Conservation (phyloP, 345 rosid genomes). For the Citrus hindsii region DNA sequence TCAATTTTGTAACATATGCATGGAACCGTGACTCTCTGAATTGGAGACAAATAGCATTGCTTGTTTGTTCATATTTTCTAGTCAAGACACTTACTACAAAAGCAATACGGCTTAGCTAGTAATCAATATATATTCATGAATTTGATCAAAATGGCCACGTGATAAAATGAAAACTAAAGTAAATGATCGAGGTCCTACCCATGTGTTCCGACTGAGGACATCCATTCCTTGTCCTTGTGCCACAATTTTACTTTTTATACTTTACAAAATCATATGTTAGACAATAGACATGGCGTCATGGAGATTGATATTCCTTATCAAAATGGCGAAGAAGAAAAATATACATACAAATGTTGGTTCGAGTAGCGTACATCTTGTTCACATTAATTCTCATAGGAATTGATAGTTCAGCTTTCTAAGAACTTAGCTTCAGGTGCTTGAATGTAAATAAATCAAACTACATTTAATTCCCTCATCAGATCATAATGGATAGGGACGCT, state of each 20-base stretch:
- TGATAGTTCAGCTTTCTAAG: not conserved
- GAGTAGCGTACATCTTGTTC: too few species aligned
- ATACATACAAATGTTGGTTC: too few species aligned
- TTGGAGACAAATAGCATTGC: not conserved
- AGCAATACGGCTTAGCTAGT: not conserved
- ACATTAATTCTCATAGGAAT: too few species aligned
- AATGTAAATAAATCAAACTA: not conserved
- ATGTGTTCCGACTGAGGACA: slow-evolving; percentile 30
- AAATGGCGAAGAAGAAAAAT: too few species aligned
- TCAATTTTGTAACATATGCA: slow-evolving; percentile 2
- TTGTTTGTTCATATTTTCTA: not conserved
- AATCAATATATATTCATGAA: not conserved
- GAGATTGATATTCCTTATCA: too few species aligned
- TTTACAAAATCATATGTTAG: not conserved
- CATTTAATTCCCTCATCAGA: too few species aligned
- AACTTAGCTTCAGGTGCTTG: not conserved
- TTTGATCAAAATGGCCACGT: not conserved
- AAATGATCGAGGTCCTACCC: slow-evolving; percentile 28
- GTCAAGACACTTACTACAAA: not conserved
- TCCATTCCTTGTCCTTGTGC: slow-evolving; percentile 30
- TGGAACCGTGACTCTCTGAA: not conserved
- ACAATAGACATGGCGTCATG: too few species aligned
- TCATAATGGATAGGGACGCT: too few species aligned
- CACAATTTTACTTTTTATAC: slow-evolving; percentile 6
- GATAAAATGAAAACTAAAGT: not conserved